A percentile compares a stretch with the other conserved stretches of the same genome.
These are phyloP conservation scores for Ophiostoma novo-ulmi DNA, from an alignment of 2,329 filamentous ascomycete genomes.

Conservation along the genomic window DNA sequence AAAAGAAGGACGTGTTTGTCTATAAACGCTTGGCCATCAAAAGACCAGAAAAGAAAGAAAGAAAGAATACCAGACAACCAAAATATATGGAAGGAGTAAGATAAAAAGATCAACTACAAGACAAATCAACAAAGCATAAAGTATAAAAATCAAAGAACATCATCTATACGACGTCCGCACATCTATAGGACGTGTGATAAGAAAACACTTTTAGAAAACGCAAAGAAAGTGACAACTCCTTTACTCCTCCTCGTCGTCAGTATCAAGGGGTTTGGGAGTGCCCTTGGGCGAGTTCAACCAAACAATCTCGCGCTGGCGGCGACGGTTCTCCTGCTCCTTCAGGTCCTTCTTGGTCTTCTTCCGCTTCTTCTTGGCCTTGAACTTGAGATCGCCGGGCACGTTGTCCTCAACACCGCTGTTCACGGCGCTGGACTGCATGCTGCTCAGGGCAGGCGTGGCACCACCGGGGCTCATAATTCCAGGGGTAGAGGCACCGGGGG, in stretches of 20 bases:
- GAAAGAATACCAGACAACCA: not conserved
- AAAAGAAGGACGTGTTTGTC: not conserved
- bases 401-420: slow-evolving; percentile 83
- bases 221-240: not conserved
- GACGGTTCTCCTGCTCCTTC: slow-evolving; percentile 86
- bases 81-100: not conserved
- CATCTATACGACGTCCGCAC: not conserved
- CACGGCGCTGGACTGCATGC: slow-evolving; percentile 57
- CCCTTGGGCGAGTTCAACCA: slow-evolving; percentile 84
- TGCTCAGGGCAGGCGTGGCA: slow-evolving; percentile 41
- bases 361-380: slow-evolving; percentile 89
- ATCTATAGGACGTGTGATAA: not conserved
- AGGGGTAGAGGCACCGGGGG: slow-evolving; percentile 46
- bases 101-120: not conserved
- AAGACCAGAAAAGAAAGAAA: not conserved
- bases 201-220: not conserved
- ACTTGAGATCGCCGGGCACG: slow-evolving; percentile 61
- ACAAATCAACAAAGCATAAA: not conserved
- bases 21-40: slow-evolving; percentile 3
- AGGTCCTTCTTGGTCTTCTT: slow-evolving; percentile 96
- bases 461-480: slow-evolving; percentile 35
- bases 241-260: slow-evolving; percentile 60
- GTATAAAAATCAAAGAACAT: not conserved
- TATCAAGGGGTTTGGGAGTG: slow-evolving; percentile 70
- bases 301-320: slow-evolving; percentile 78